Conservation (phyloP, 1,284 basidiomycete species). For the Rhodotorula glutinis region DNA sequence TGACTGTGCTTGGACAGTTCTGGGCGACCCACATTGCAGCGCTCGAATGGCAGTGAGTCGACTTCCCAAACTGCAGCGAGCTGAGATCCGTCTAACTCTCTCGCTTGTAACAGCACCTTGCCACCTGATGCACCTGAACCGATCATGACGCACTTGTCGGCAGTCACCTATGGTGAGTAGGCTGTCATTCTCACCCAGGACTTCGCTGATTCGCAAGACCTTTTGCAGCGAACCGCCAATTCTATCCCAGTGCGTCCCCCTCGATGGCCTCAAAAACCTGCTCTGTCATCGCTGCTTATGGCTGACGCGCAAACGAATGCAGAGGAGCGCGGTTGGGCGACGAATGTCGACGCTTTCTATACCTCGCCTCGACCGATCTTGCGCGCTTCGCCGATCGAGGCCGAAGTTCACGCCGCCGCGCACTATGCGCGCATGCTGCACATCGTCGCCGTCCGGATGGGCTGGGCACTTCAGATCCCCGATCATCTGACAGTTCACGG, state of each 20-base stretch:
- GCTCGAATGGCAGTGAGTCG: no score
- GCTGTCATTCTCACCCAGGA: no score
- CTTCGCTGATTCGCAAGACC: not conserved
- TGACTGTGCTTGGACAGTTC: not conserved
- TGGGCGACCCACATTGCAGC: no score
- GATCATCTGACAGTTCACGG: not conserved
- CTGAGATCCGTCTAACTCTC: no score
- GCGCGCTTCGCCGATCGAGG: not conserved
- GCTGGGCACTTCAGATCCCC: not conserved
- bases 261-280: no score
- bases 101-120: no score
- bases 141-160: not conserved
- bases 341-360: slow-evolving; percentile 12
- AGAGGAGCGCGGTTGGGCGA: slow-evolving; percentile 14
- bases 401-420: not conserved
- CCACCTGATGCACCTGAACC: no score
- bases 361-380: slow-evolving; percentile 3
- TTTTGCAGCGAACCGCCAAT: slow-evolving; percentile 5
- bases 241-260: slow-evolving; percentile 9
- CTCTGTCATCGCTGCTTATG: not conserved
- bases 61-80: no score
- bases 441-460: not conserved
- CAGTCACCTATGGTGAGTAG: not conserved
- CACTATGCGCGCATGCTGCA: not conserved
- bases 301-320: not conserved